Evolutionary conservation across 2,329 filamentous ascomycete genomes (phyloP), one percentile per base, ranked within the genome.

Genomic region (Cylindrodendrum hubeiense): DNA sequence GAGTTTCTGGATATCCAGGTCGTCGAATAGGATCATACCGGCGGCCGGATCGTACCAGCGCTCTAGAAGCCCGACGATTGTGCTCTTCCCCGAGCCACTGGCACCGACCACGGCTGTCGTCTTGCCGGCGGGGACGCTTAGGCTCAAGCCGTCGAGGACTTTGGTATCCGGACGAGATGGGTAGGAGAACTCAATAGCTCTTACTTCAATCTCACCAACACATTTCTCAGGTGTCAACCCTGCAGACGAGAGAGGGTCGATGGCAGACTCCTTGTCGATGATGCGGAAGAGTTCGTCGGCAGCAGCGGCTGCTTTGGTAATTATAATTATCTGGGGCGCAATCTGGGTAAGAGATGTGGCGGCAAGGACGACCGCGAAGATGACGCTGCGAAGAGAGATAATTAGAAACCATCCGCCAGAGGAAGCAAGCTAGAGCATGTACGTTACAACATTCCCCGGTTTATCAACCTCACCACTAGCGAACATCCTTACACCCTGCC

Each of bases 401-500:
- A 26, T 43, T 21, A 51, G 59, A 22, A 5, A 50, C 30, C n/a
- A n/a, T 5, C 15, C 28, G 5, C 0, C 12, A 10, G 3, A 24
- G 4, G 30, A 9, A 26, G 3, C 2, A 4, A 22, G n/a, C 9
- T 8, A 33, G 17, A 3, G 15, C 34, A 37, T 60, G 66, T 47
- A 79, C 76, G 76, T 82, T 34, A 83, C 80, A 28, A 84, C 79
- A 9, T 76, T 74, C 15, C 82, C 82, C 5, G 78, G 73, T 8
- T 77, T 70, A 1, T 66, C 39, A 33, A 84, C 79, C 55, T 82
- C 79, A 10, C 80, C 80, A 2, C 70, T 71, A 7, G 75, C 69
- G 15, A 79, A 71, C 75, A 83, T 79, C 30, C 70, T 73, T 30
- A 82, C 70, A 10, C 82, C 82, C 59, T 83, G 82, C 82, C 82